Base-by-base conservation (phyloP, 352 stramenopile species). In the Pythium aphanidermatum region DNA sequence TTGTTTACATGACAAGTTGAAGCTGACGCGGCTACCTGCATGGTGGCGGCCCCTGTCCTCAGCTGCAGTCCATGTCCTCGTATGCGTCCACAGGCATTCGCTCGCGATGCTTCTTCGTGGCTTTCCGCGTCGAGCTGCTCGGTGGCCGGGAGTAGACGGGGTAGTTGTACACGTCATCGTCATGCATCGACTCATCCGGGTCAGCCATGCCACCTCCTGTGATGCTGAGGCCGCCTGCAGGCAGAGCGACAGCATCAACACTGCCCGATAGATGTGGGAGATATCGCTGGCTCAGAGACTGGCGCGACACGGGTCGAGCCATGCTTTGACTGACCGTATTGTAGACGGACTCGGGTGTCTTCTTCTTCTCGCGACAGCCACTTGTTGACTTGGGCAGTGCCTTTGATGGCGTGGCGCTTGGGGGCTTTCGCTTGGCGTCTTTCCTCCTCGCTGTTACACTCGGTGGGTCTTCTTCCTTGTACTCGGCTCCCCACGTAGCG, bases 121-220 rank as follows among this genome's bases (percentile, higher is more conserved):
- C 56, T 29, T 74, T 74, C 30, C 74, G 77, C 10, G 12, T 27
- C 6, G 55, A 36, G 29, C 25, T 51, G 29, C 19, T 31, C n/a
- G 16, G 14, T 17, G 59, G 46, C 8, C 62, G 65, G 10, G 65
- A 47, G 36, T 83, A 81, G 30, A 83, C 60, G 4, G 64, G 62
- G 42, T 73, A 83, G 49, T 86, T 81, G 67, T 83, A 82, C 31
- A 81, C 68, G 23, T 65, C 46, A 2, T 56, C 58, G 25, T 60
- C 58, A 23, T 69, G 19, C 35, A 35, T 20, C 11, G 28, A 45
- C 19, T 58, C 46, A 24, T 70, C 58, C n/a, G 21, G 21, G 9
- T 63, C 53, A 16, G 14, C 27, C 10, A 49, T 16, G 34, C 26
- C 14, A 38, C 38, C 23, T 57, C 30, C 44, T 14, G 24, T 5